Evolutionary conservation across 2,329 filamentous ascomycete species (phyloP), one percentile per base, ranked within the genome.

Genomic region (Chaetothyriales sp.): DNA sequence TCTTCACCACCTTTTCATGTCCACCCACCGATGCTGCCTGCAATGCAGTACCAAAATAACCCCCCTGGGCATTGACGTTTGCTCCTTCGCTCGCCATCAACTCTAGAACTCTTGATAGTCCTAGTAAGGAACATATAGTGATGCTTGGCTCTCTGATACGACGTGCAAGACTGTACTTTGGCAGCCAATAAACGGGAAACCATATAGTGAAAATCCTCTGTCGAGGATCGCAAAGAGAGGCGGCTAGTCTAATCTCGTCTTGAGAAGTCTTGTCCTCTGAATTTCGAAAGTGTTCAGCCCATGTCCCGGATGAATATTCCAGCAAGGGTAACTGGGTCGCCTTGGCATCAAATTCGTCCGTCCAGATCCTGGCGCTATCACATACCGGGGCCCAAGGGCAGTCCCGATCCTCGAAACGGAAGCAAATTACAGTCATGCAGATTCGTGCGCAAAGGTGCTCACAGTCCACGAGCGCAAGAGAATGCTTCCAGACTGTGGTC

Each of bases 11-110:
- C 7, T 28, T 46, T 32, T 48, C 42, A 15, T 54, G 42, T 18
- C 25, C 32, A 51, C 20, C n/a, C 19, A 18, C 36, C 50, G 46
- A 39, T 44, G 46, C 43, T 18, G 19, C 26, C 45, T 47, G 60
- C 60, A 43, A 49, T n/a, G 60, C 51, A 51, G 53, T 58, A 20
- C 56, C 55, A 47, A 53, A 57, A 44, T 55, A 9, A 18, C 44
- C 51, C 32, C 56, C 51, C 49, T 50, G 43, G 49, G 50, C 43
- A 45, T 56, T 57, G 43, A 32, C 45, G 15, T 39, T 12, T 15
- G 12, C 32, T 12, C 9, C 32, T 9, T 15, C 32, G 10, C 32
- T 15, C 15, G 32, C 12, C 32, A 39, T 39, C 9, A 15, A 12
- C 10, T 39, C 32, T 4, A 39, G 10, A 39, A 39, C 32, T 5